Evolutionary conservation across 306 rosid species (phyloP), one percentile per base, ranked within the genome.

Genomic region (Carpinus fangiana): DNA sequence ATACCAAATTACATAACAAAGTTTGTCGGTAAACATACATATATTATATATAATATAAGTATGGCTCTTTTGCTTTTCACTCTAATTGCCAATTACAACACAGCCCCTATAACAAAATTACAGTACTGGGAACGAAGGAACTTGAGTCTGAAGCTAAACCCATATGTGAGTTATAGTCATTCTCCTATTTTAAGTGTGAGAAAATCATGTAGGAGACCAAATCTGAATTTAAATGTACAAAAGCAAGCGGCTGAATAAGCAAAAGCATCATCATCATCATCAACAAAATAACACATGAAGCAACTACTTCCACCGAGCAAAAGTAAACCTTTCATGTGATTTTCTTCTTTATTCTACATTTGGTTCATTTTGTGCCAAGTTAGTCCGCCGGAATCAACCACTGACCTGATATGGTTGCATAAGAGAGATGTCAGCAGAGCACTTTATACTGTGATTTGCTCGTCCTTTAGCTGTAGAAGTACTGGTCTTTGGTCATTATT

Each of bases 401-500:
- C 83, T 47, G 55, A 75, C 76, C 85, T 71, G 71, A 61, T 23
- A 23, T 70, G 46, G 76, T 57, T 48, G 68, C 70, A 73, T 10
- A 9, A 70, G 43, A 55, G 43, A 55, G 56, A 64, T 31, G 12
- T 41, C 28, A 62, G 72, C 26, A 28, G 62, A 68, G 62, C 65
- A 73, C 51, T 74, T 84, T 75, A 86, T 73, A 88, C 90, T 21
- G 82, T 70, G 70, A 89, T 88, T 81, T 90, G 84, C 76, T 95
- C 97, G 81, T 95, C 96, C 85, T 92, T 92, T 36, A 87, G 83
- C 84, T 84, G 91, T 80, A 92, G 76, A 88, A 86, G 87, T 16
- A 80, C 93, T 12, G 91, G 95, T 78, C 83, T 89, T 74, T 88
- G 90, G 47, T 87, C 90, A 59, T 76, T 89, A n/a, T 74, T 89